Base-by-base conservation (phyloP, 2,329 filamentous ascomycete species). In the Aphanoascus verrucosus region DNA sequence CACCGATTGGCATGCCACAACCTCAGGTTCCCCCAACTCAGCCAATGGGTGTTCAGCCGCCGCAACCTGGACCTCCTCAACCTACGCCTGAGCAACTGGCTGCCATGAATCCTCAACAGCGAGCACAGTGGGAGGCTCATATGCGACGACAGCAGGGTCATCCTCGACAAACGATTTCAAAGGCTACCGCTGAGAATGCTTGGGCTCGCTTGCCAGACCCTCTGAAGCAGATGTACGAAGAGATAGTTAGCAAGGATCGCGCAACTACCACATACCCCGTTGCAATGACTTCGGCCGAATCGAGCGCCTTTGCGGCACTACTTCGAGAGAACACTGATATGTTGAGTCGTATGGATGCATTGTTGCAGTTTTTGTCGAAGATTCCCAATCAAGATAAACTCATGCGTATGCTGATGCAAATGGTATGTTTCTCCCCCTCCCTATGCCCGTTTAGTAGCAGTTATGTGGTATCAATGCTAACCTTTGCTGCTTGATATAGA, bases 61-160 rank as follows among this genome's bases (percentile, higher is more conserved):
- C 62, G 32, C 47, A 48, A 55, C 49, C 61, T 37, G 56, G 60
- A 42, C 59, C 61, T 31, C 59, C 58, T 14, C 44, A 60, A 28
- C 59, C 58, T 12, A 66, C 67, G 9, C 64, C 61, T 8, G 69
- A 72, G 44, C 66, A 71, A 52, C 52, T 71, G 43, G 63, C 65
- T 47, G 61, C 67, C 1, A 66, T 74, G 65, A 65, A 65, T 7
- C 68, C 71, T 20, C 67, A 72, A 53, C 72, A 74, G 56, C 69
- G 70, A 40, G 57, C 61, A 34, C 67, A 68, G 51, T 49, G 67
- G 28, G 69, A 72, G 55, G 61, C 64, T 15, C 63, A 66, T 15
- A 57, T 69, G 50, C 63, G 66, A 37, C 65, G 66, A 47, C 65
- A 69, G 51, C 67, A 68, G 50, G 55, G 57, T 15, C 63, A 68